These are phyloP conservation scores for Isochrysis galbana DNA, from an alignment of 78 protist species.

Conservation along the genomic window DNA sequence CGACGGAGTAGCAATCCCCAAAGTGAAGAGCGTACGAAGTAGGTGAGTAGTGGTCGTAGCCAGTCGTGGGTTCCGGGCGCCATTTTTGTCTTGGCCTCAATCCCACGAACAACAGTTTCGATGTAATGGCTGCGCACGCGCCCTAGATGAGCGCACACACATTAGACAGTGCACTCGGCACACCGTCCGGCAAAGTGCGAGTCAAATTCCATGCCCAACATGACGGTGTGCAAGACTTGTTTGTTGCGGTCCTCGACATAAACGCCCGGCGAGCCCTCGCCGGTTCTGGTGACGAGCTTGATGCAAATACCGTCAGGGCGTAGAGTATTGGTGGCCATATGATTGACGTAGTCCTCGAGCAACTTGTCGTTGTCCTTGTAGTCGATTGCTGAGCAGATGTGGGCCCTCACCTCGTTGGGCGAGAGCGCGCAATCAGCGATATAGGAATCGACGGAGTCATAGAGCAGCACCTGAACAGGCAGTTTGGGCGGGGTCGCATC, in stretches of 20 bases:
- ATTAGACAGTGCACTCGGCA: background rate
- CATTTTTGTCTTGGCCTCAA: background rate
- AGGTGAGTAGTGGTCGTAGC: background rate
- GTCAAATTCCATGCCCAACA: background rate
- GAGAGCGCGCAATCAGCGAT: background rate
- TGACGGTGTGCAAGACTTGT: background rate
- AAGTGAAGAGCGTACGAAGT: background rate
- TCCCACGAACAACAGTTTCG: background rate
- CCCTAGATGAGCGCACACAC: no score
- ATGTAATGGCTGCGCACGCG: no score
- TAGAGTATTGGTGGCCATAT: background rate
- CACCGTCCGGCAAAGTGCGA: background rate
- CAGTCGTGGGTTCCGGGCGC: background rate
- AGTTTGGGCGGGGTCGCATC: no score
- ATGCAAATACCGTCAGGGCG: background rate
- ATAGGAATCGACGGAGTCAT: constrained; percentile 14
- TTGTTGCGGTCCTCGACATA: background rate
- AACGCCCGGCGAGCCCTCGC: background rate
- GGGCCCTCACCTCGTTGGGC: background rate
- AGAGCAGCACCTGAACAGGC: constrained; percentile 7
- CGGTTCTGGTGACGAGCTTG: background rate
- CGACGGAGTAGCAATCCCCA: background rate
- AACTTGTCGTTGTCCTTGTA: constrained; percentile 32
- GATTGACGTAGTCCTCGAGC: constrained; percentile 20
- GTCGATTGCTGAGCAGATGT: background rate